Conservation (phyloP, 108 stramenopile species). For the Fragilaria radians region DNA sequence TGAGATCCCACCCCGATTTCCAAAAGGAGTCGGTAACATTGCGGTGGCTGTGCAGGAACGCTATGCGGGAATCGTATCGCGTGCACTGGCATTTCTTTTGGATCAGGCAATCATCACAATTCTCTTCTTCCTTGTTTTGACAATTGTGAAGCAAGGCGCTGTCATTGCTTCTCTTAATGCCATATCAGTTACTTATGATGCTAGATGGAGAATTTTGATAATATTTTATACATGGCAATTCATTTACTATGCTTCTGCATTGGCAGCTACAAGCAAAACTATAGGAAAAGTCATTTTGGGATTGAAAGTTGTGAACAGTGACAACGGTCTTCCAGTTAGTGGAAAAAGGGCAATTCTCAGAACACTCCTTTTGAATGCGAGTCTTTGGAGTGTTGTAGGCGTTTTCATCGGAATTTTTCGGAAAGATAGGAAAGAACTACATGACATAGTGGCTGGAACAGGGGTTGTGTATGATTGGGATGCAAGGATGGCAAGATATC, state of each 20-base stretch:
- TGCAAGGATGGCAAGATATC: constrained; percentile 5
- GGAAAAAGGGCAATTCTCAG: constrained; percentile 10
- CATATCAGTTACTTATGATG: not conserved
- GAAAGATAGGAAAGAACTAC: constrained; percentile 11
- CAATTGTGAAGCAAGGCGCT: constrained; percentile 2
- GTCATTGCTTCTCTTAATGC: not conserved
- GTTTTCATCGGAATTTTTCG: constrained; percentile 12
- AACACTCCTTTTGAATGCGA: constrained; percentile 6
- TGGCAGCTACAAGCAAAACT: constrained; percentile 12
- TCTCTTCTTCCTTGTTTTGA: constrained; percentile 10
- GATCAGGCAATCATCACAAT: constrained; percentile 10
- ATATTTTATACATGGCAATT: not conserved
- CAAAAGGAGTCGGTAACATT: not conserved
- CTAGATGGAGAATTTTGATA: not conserved
- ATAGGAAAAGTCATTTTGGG: constrained; percentile 23
- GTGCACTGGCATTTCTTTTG: not conserved
- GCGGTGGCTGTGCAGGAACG: constrained; percentile 23
- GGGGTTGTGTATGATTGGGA: constrained; percentile 23
- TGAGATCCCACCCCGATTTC: constrained; percentile 1
- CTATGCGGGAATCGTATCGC: constrained; percentile 13
- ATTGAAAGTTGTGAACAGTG: constrained; percentile 12
- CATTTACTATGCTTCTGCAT: not conserved
- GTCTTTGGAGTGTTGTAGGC: constrained; percentile 2
- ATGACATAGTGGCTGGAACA: constrained; percentile 17
- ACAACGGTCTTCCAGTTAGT: constrained; percentile 6